Base-by-base conservation (phyloP, 306 rosid genomes). In the Lithocarpus polystachyus region DNA sequence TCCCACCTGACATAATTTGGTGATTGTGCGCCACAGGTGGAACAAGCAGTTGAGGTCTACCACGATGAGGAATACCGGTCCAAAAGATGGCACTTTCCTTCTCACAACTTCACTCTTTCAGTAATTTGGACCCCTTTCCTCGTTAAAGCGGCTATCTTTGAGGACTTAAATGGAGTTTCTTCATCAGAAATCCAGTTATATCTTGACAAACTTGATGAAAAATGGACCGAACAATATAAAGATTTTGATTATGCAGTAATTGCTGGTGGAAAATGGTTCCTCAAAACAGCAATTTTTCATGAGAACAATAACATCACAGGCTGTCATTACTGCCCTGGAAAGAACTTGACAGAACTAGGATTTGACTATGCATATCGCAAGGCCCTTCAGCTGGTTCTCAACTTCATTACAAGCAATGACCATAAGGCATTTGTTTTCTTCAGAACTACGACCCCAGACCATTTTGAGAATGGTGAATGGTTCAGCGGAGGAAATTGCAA, bases 401-500 rank as follows among this genome's bases (percentile, higher is more conserved):
- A 79, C 24, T 90, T 88, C 83, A 17, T 88, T 13, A 67, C 74
- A 5, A 33, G 56, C 17, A 73, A 85, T 0, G 79, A 78, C 45
- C 90, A 90, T 37, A 87, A 87, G 61, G 78, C 89, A 0, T 40
- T 53, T n/a, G 96, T 89, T 19, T 83, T 94, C 79, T 80, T 92
- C 53, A 82, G 98, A 88, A 90, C 97, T 17, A 85, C 92, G 67
- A 85, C 94, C 0, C 97, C 98, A 0, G 98, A 94, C 29, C 98
- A 94, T 85, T 94, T 94, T 56, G 92, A 92, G 87, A 85, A 90
- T 22, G 97, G 94, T 1, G 94, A 88, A 65, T 94, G 98, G 98
- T 89, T 88, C 80, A 92, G 89, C 65, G 97, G 97, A 81, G 98
- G 98, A 19, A 83, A 88, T 20, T 94, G 98, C 83, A 92, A 94